phyloP scores from a whole-genome alignment of 257 asterid species.

The Ilex aquifolium region DNA sequence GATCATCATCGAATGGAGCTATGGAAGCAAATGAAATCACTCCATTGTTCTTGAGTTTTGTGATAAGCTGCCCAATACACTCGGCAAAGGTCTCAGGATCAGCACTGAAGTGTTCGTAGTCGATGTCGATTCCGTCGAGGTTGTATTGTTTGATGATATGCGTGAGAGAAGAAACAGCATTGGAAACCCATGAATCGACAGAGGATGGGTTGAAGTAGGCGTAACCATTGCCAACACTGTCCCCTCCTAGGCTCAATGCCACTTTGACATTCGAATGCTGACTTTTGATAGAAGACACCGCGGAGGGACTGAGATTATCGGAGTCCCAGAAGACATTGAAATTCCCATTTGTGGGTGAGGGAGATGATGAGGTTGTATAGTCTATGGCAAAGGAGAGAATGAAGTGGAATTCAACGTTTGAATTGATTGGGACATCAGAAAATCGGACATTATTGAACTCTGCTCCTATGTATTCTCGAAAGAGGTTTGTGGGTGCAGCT shows the following conservation, averaged over 20 bases:
- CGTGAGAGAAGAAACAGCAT: constrained; percentile 17
- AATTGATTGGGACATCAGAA: constrained; percentile 14
- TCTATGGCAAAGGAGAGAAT: constrained; percentile 17
- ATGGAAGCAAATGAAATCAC: constrained; percentile 16
- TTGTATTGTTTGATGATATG: constrained; percentile 5
- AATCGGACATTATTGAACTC: constrained; percentile 6
- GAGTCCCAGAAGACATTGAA: constrained; percentile 17
- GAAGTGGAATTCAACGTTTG: constrained; percentile 18
- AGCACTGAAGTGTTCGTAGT: constrained; percentile 11
- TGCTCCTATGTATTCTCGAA: constrained; percentile 19
- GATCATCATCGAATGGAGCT: constrained; percentile 12
- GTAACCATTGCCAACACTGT: neutral
- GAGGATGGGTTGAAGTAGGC: constrained; percentile 11
- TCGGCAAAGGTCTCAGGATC: constrained; percentile 6
- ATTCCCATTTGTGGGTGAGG: constrained; percentile 15
- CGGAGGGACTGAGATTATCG: constrained; percentile 10
- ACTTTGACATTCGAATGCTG: constrained; percentile 12
- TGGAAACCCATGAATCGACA: constrained; percentile 13
- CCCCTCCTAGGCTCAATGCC: constrained; percentile 16
- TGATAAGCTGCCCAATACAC: constrained; percentile 12
- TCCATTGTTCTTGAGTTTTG: constrained; percentile 6
- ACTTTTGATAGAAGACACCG: constrained; percentile 4
- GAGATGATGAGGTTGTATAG: neutral
- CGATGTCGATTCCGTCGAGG: constrained; percentile 17
- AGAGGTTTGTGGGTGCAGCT: constrained; percentile 5